Evolutionary conservation across 164 flowering plant genomes (phyloP), one percentile per base, ranked within the genome.

Genomic region (Amborella trichopoda): DNA sequence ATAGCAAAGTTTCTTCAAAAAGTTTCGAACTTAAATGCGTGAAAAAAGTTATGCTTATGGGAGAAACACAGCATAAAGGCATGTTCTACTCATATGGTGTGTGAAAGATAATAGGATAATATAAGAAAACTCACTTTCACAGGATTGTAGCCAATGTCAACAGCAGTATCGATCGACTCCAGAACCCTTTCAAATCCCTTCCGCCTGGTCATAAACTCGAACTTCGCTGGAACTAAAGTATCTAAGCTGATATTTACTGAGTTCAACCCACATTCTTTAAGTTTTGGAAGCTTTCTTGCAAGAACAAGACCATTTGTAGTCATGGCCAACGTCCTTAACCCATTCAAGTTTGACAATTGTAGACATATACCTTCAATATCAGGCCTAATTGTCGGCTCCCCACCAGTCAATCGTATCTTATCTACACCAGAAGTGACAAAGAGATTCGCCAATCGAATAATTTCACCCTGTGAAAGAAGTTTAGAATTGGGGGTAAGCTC

Each of bases 341-440:
- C 96, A 62, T 73, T 70, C 64, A 91, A 60, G 55, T 48, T 73
- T 24, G 96, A 84, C 39, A 91, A 39, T 40, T 64, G 66, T 25
- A 66, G 72, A 56, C 99, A 91, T 48, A 87, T 73, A 3, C 87
- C 95, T 50, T 82, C 95, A 32, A 91, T 72, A 62, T 91, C 96
- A 52, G 80, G 81, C 67, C 99, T 75, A 33, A 82, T 45, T 14
- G 95, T 78, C 21, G 99, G 99, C 76, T 91, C 96, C 39, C 99
- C 96, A 21, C 96, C 99, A 37, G 96, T 91, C 61, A 91, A 59
- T 28, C 96, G 90, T 49, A 91, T 87, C 55, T 91, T 91, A 54
- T 75, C 53, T 25, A 87, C 99, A 2, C 99, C 99, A 11, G 88
- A 68, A 54, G 66, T 68, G 12, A 83, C 93, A 69, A 91, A 87